Base-by-base conservation (phyloP, 495 filamentous ascomycete species). In the Emericellopsis terricola region DNA sequence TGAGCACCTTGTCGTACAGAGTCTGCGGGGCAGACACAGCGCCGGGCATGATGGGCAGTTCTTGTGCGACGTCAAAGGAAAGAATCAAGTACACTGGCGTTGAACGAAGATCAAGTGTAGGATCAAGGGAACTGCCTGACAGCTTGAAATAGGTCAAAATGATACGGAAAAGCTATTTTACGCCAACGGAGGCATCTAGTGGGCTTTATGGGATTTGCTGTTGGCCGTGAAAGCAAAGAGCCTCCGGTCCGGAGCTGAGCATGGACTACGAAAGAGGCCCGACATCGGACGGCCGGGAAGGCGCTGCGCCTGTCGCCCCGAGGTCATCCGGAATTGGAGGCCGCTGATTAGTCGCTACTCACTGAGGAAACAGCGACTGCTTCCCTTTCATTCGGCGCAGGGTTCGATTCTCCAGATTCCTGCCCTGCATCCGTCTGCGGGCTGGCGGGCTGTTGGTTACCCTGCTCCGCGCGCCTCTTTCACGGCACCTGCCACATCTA, bases 1-100 rank as follows among this genome's bases (percentile, higher is more conserved):
- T 69, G 53, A 94, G 78, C 52, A 97, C 85, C 73, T 94, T 94
- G 68, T 97, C 89, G 59, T 97, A 96, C 53, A 94, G 73, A 49
- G 86, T 94, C 59, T 75, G 78, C 31, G 81, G 86, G 38, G 67
- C 65, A 49, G 64, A 61, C 45, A 81, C 77, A 46, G 76, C 78
- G 50, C 65, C 67, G 47, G 85, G 84, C 85, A 94, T 94, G 37
- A 36, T 39, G 34, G 15, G 29, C 15, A 4, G 15, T 9, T 9
- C 23, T 26, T 26, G 23, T 26, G 11, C n/a, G n/a, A n/a, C n/a
- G n/a, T n/a, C n/a, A n/a, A n/a, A n/a, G n/a, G n/a, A n/a, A n/a
- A n/a, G n/a, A n/a, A n/a, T n/a, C n/a, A n/a, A n/a, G n/a, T n/a
- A n/a, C n/a, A n/a, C n/a, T n/a, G n/a, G n/a, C n/a, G n/a, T n/a